Percentiles rank a stretch among this genome's conserved stretches.
These are phyloP conservation scores for Peniophora sp. DNA, from an alignment of 1,284 basidiomycete species.

Conservation along the genomic window DNA sequence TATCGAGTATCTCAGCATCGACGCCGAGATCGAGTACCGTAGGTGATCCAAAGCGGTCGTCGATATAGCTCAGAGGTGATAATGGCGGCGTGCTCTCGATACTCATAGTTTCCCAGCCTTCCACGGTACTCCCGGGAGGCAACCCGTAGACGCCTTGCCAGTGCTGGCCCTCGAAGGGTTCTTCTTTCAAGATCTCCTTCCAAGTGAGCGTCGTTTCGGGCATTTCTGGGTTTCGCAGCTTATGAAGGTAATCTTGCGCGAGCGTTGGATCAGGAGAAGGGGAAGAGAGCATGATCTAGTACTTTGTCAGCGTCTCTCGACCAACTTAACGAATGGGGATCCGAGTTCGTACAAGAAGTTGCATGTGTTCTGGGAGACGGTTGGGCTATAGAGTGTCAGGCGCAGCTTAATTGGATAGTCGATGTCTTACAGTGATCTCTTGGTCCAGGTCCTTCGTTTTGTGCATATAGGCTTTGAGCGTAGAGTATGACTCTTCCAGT, in stretches of 20 bases:
- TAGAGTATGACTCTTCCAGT: slow-evolving; percentile 39
- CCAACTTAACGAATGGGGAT: neutral
- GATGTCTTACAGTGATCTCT: slow-evolving; percentile 46
- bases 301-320: slow-evolving; percentile 2
- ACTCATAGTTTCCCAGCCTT: slow-evolving; percentile 32
- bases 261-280: slow-evolving; percentile 35
- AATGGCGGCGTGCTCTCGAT: slow-evolving; percentile 39
- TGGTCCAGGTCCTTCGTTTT: slow-evolving; percentile 53
- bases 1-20: neutral
- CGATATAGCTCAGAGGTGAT: slow-evolving; percentile 35
- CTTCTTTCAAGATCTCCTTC: slow-evolving; percentile 68
- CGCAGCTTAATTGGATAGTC: slow-evolving; percentile 3
- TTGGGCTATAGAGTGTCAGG: slow-evolving; percentile 30
- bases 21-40: slow-evolving; percentile 29
- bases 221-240: slow-evolving; percentile 33
- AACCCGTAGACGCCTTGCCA: slow-evolving; percentile 59
- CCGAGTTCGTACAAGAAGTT: slow-evolving; percentile 49
- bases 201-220: slow-evolving; percentile 45
- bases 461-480: slow-evolving; percentile 40
- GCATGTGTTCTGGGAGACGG: slow-evolving; percentile 59
- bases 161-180: slow-evolving; percentile 73
- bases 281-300: slow-evolving; percentile 47
- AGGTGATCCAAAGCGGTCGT: slow-evolving; percentile 29
- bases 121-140: slow-evolving; percentile 31
- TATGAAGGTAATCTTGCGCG: slow-evolving; percentile 44